Percentiles rank a stretch among this genome's conserved stretches.
These are phyloP conservation scores for Fusarium guadeloupense DNA, from an alignment of 2,329 filamentous ascomycete species.

Conservation along the genomic window DNA sequence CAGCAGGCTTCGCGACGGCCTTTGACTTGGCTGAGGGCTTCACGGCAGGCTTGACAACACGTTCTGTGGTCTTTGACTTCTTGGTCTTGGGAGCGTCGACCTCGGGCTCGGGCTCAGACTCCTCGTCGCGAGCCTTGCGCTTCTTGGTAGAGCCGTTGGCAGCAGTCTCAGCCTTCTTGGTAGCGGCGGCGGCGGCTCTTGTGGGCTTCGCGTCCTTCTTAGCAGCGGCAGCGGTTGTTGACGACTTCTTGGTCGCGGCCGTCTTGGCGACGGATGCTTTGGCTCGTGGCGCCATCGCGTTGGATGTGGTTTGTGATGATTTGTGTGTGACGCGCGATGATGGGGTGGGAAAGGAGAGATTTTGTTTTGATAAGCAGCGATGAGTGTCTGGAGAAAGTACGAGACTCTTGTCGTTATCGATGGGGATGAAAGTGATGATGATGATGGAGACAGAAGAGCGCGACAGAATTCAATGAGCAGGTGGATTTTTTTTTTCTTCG, in stretches of 20 bases:
- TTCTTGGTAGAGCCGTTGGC: conserved; percentile 42
- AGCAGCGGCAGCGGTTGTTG: conserved; percentile 31
- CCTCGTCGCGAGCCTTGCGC: conserved; percentile 42
- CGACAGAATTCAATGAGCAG: conserved; percentile 8
- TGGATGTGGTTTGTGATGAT: conserved; percentile 10
- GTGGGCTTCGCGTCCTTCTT: conserved; percentile 40
- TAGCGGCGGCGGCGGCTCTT: conserved; percentile 29
- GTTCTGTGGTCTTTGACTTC: conserved; percentile 42
- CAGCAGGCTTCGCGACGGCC: conserved; percentile 33
- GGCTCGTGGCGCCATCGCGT: conserved; percentile 48
- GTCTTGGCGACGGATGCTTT: conserved; percentile 43
- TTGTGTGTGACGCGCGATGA: conserved; percentile 17
- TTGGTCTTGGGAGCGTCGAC: conserved; percentile 42
- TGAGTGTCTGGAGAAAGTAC: background rate
- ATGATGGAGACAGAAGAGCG: conserved; percentile 21
- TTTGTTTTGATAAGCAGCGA: background rate
- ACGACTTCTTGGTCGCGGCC: conserved; percentile 41
- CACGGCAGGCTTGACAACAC: conserved; percentile 42
- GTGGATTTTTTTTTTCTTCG: conserved; percentile 23
- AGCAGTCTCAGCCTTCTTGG: conserved; percentile 35
- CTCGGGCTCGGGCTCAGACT: conserved; percentile 43
- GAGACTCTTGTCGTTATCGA: background rate
- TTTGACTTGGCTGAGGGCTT: conserved; percentile 42
- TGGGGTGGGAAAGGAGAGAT: background rate
- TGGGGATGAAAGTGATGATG: conserved; percentile 20